Evolutionary conservation across 192 early-diverging fungal genomes (phyloP), one percentile per base, ranked within the genome.

Genomic region (Linnemannia schmuckeri): DNA sequence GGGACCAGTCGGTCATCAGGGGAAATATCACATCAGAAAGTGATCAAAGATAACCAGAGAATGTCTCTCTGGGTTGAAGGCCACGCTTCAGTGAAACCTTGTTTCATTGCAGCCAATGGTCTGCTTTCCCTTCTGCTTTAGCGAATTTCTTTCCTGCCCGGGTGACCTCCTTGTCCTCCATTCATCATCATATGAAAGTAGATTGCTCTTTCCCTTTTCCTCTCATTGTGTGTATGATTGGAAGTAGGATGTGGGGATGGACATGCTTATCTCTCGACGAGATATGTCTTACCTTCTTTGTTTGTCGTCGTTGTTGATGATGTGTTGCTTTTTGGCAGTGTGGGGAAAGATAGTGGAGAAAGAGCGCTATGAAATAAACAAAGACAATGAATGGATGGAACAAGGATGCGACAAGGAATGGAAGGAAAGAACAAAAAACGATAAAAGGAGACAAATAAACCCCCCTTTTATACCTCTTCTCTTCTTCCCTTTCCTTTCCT

Each of bases 291-390:
- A 66, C 61, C 30, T 17, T 24, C 13, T 33, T 12, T 10, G 9
- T 33, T 27, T 33, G 27, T 63, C 3, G 27, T 30, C 5, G 57
- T 15, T 46, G 44, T 46, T 44, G 8, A 4, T 44, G 9, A 4
- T 44, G 42, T 44, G 15, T 18, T 52, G 49, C 17, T 52, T 18
- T 52, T 52, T 52, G 49, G 5, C 18, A 66, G 12, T 66, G 61
- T 66, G 61, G 61, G 61, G 61, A 33, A 61, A 66, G 61, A 66
- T 66, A 33, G 30, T 66, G 61, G 61, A 33, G 61, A 33, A 66
- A 3, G 27, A 52, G 4, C 18, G 47, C 47, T 49, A 24, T 57
- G 61, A 63, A 27, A 9, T 63, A 63, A 63, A 63, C 27, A 63
- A 63, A 63, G 27, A 15, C 47, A n/a, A n/a, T n/a, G n/a, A 49